A percentile compares a stretch with the other conserved stretches of the same genome.
These are phyloP conservation scores for Komagataella pseudopastoris DNA, from an alignment of 805 yeast genomes.

Conservation along the genomic window DNA sequence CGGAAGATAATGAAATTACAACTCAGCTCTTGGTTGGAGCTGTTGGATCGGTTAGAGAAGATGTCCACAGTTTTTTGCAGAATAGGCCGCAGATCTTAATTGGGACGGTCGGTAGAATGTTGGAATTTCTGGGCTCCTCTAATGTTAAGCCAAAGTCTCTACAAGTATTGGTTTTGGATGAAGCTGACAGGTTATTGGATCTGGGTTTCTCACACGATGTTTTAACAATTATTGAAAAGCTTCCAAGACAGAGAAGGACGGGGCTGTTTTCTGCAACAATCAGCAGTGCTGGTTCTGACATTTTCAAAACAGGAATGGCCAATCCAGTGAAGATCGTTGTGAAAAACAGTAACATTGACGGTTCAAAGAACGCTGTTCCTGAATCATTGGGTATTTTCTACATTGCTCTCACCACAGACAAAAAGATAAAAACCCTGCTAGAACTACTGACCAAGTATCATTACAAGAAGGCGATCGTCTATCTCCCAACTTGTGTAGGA, in stretches of 20 bases:
- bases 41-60: constrained; percentile 51
- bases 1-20: constrained; percentile 30
- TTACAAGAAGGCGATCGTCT: constrained; percentile 75
- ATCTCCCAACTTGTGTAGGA: constrained; percentile 80
- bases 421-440: constrained; percentile 47
- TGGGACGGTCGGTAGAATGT: constrained; percentile 85
- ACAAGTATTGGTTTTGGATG: constrained; percentile 74
- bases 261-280: constrained; percentile 94
- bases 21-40: constrained; percentile 61
- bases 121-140: constrained; percentile 55
- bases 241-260: constrained; percentile 88
- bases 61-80: constrained; percentile 41
- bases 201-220: constrained; percentile 60
- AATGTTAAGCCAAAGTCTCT: constrained; percentile 47
- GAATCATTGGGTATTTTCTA: constrained; percentile 49
- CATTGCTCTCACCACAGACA: constrained; percentile 40
- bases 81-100: constrained; percentile 61
- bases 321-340: constrained; percentile 87
- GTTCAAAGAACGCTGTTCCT: constrained; percentile 37
- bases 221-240: constrained; percentile 44
- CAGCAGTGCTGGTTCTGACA: constrained; percentile 62
- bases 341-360: constrained; percentile 27
- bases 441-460: constrained; percentile 36
- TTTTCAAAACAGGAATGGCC: constrained; percentile 81
- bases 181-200: constrained; percentile 84